Percentiles rank a stretch among this genome's conserved stretches.
phyloP scores from a whole-genome alignment of 2,329 filamentous ascomycete genomes.

The Neofusicoccum cordaticola region DNA sequence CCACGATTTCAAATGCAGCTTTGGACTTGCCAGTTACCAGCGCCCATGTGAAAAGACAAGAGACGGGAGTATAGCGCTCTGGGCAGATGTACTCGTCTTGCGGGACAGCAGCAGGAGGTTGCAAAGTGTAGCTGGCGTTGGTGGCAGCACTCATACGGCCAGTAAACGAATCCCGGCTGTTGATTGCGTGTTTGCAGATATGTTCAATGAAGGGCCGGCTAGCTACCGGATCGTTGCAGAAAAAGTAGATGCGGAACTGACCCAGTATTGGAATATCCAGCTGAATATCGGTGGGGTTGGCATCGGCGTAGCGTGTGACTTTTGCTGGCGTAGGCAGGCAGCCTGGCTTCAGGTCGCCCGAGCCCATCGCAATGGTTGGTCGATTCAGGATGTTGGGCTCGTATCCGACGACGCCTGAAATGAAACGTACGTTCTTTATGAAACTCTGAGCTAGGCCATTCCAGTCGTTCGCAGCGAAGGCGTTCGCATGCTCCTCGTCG shows the following conservation, averaged over 20 bases:
- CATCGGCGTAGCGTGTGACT: slow-evolving; percentile 71
- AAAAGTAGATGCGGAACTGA: slow-evolving; percentile 73
- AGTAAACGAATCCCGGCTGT: slow-evolving; percentile 53
- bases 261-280: slow-evolving; percentile 74
- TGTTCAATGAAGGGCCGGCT: slow-evolving; percentile 58
- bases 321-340: slow-evolving; percentile 62
- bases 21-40: slow-evolving; percentile 64
- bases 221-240: slow-evolving; percentile 58
- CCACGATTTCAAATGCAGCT: slow-evolving; percentile 61
- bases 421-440: slow-evolving; percentile 67
- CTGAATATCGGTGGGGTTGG: slow-evolving; percentile 74
- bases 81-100: slow-evolving; percentile 66
- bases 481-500: slow-evolving; percentile 49
- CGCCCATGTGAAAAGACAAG: slow-evolving; percentile 65
- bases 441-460: slow-evolving; percentile 66
- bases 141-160: slow-evolving; percentile 59
- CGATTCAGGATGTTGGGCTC: slow-evolving; percentile 62
- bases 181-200: slow-evolving; percentile 54
- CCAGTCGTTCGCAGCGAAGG: slow-evolving; percentile 59
- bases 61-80: slow-evolving; percentile 65
- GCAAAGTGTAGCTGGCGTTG: slow-evolving; percentile 59
- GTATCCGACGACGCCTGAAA: slow-evolving; percentile 69
- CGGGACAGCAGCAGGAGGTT: slow-evolving; percentile 55
- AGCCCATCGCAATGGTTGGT: slow-evolving; percentile 47
- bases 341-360: slow-evolving; percentile 35